Evolutionary conservation across 441 rosid species (phyloP), one percentile per base, ranked within the genome.

Genomic region (Isatis lusitanica): DNA sequence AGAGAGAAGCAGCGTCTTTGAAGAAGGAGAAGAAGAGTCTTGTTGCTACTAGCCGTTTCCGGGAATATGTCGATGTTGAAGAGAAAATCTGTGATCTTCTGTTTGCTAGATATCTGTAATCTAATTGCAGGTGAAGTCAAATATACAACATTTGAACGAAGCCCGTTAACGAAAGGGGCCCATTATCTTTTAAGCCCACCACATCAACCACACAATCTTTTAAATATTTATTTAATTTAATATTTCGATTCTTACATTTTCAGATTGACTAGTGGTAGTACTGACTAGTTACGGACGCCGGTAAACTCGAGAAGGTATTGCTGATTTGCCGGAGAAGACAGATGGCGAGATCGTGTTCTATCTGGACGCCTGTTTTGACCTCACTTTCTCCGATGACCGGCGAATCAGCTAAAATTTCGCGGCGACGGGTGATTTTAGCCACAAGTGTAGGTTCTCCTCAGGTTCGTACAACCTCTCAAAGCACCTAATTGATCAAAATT

Each of bases 71-170:
- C 40, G 40, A 78, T 5, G 15, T 57, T 26, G 85, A 85, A 55
- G 88, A 85, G 71, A 85, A 76, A 71, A 81, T 91, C 18, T 90
- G 98, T 71, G 91, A 94, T 74, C 86, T 88, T 64, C 78, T 94
- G 18, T 94, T 85, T 82, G 88, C 84, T 63, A 69, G 64, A 56
- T 71, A 82, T 67, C 26, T 73, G 51, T 67, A 26, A 35, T 42
- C 0, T 48, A 38, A 31, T 21, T 21, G 48, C 36, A 21, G 21
- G 9, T 60, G 63, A 67, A 53, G 10, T 8, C n/a, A n/a, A n/a
- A 53, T 12, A 39, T 39, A 58, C 9, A 39, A 17, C 28, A 16
- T 66, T 30, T 53, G 13, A 16, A 28, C 15, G 2, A 77, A 39
- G 63, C 73, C 76, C 39, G 47, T 30, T 63, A 3, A 36, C 51